phyloP scores from a whole-genome alignment of 2,329 filamentous ascomycete species.

The Trichoderma citrinoviride region DNA sequence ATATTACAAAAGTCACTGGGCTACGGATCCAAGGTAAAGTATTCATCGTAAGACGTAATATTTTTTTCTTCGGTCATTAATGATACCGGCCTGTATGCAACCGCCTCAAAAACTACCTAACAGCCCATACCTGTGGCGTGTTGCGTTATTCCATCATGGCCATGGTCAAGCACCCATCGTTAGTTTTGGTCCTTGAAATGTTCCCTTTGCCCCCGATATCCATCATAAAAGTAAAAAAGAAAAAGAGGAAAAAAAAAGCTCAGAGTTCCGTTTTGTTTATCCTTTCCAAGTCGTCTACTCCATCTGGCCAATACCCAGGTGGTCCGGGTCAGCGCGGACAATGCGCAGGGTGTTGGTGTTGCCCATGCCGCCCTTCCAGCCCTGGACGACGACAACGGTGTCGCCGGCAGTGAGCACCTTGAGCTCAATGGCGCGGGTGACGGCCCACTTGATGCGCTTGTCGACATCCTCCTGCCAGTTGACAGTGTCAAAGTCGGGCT shows the following conservation, averaged over 20 bases:
- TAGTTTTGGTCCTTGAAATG: constrained; percentile 18
- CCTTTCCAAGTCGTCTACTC: constrained; percentile 25
- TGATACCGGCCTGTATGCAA: constrained; percentile 11
- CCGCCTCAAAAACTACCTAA: neutral
- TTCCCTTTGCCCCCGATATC: neutral
- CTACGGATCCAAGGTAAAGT: neutral
- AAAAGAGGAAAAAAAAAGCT: neutral
- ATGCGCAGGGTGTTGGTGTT: constrained; percentile 80
- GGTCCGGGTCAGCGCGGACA: constrained; percentile 58
- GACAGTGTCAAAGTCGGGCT: constrained; percentile 88
- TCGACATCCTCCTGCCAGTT: constrained; percentile 99
- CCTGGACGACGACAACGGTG: constrained; percentile 79
- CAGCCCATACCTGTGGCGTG: neutral
- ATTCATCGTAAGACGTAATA: neutral
- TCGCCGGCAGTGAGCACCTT: constrained; percentile 70
- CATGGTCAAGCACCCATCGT: constrained; percentile 25
- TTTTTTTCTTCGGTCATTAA: constrained; percentile 16
- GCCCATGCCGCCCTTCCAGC: constrained; percentile 88
- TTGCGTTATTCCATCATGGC: constrained; percentile 12
- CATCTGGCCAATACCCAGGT: constrained; percentile 54
- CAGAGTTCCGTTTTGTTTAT: constrained; percentile 18
- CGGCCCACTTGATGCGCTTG: constrained; percentile 94
- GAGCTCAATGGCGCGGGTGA: constrained; percentile 81
- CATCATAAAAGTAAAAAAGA: no score
- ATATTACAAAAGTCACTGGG: no score